Evolutionary conservation across 2,329 filamentous ascomycete genomes (phyloP), one percentile per base, ranked within the genome.

Genomic region (Scedosporium dehoogii): DNA sequence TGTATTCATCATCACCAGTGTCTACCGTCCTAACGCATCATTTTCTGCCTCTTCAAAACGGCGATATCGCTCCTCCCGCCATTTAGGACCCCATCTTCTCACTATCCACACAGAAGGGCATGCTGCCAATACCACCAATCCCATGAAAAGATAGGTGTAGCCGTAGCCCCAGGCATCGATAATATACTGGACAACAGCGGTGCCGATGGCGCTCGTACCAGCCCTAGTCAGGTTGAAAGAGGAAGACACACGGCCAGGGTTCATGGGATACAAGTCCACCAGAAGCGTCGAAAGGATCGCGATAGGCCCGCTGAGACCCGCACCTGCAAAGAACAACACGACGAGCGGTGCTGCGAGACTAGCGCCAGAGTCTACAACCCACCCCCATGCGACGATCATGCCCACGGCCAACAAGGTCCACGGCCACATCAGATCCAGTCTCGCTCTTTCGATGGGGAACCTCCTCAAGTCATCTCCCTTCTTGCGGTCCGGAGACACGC

Each of bases 391-490:
- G 6, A 82, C 70, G 0, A 85, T 70, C 6, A 75, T 73, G 0
- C 77, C 73, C 0, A 78, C 78, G 0, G 78, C 74, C 2, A 87
- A 63, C 38, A 78, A 76, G 1, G 86, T 71, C 12, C 86, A 71
- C 0, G 81, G 81, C 1, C 82, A 66, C 0, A 76, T 78, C 18
- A 82, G 67, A 65, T 83, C 76, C 1, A 83, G 71, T 1, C 81
- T 75, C 0, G 76, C 81, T 2, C 73, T 72, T 67, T 85, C 81
- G 9, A 85, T 78, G 1, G 81, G 80, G 42, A 84, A 83, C 0
- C 71, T 65, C 0, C 72, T 67, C 12, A 84, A 70, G 64, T 83
- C 78, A 38, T 76, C 74, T 65, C 81, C 80, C 9, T 81, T 80
- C 58, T 76, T 81, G 66, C 78, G 79, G 62, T 80, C 79, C 61